These are phyloP conservation scores for Protomyces lactucae-debilis DNA, from an alignment of 1,139 yeast species.

Conservation along the genomic window DNA sequence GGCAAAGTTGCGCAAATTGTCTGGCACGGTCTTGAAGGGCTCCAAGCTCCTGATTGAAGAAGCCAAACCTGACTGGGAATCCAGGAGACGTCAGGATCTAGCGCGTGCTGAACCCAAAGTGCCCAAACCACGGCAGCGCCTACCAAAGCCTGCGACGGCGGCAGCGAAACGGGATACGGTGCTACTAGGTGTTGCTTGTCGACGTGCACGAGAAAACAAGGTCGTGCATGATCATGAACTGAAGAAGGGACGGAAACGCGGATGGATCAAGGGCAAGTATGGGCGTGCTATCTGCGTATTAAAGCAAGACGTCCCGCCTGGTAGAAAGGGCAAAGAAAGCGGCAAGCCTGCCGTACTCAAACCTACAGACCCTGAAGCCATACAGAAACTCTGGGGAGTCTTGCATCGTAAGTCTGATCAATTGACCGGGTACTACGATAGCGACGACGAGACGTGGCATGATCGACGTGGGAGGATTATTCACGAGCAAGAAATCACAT, in stretches of 20 bases:
- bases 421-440: slow-evolving; percentile 16
- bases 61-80: slow-evolving; percentile 11
- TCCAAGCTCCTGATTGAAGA: slow-evolving; percentile 20
- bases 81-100: not conserved
- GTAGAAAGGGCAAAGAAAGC: not conserved
- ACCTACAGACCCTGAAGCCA: slow-evolving; percentile 5
- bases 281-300: slow-evolving; percentile 14
- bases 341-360: not conserved
- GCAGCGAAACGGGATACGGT: slow-evolving; percentile 7
- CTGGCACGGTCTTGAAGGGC: slow-evolving; percentile 19
- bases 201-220: not conserved
- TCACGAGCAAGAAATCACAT: slow-evolving; percentile 7
- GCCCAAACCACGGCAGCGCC: slow-evolving; percentile 13
- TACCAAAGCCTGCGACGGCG: slow-evolving; percentile 2
- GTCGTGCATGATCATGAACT: slow-evolving; percentile 8
- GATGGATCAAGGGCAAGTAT: slow-evolving; percentile 23
- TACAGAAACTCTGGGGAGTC: slow-evolving; percentile 13
- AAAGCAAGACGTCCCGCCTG: slow-evolving; percentile 4
- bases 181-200: not conserved
- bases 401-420: slow-evolving; percentile 5
- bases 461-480: slow-evolving; percentile 21
- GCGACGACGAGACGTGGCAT: slow-evolving; percentile 22
- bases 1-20: slow-evolving; percentile 10
- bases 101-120: not conserved
- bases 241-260: slow-evolving; percentile 14